Percentiles rank a stretch among this genome's conserved stretches.
phyloP scores from a whole-genome alignment of 164 flowering plant species.

The Euptelea pleiosperma region DNA sequence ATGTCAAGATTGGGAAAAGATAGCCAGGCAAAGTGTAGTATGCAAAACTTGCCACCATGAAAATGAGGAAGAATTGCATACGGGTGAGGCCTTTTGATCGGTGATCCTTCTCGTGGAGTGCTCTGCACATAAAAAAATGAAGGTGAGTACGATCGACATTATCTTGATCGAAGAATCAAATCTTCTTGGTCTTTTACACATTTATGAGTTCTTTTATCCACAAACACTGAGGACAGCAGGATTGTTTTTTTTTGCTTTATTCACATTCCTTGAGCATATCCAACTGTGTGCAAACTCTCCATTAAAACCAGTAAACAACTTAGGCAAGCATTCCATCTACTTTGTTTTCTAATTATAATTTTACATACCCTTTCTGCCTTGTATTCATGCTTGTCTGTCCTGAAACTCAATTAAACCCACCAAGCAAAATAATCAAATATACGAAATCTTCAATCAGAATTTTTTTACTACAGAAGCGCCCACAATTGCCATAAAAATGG shows the following conservation, averaged over 20 bases:
- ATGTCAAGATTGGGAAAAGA: constrained; percentile 74
- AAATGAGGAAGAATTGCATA: constrained; percentile 77
- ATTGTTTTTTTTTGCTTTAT: not conserved
- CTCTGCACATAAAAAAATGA: constrained; percentile 40
- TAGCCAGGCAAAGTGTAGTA: constrained; percentile 91
- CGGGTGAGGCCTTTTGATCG: constrained; percentile 57
- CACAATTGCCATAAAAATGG: too few species aligned
- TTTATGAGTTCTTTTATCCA: too few species aligned
- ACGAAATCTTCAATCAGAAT: too few species aligned
- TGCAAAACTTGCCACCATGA: constrained; percentile 64
- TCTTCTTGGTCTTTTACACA: too few species aligned
- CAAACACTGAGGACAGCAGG: too few species aligned
- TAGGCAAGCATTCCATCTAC: not conserved
- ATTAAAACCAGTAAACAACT: constrained; percentile 9
- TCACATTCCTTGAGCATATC: not conserved
- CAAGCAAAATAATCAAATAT: too few species aligned
- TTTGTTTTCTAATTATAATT: too few species aligned
- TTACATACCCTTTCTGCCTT: too few species aligned
- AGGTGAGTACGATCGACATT: not conserved
- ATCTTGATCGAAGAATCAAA: not conserved
- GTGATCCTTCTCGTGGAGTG: constrained; percentile 81
- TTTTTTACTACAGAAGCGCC: too few species aligned
- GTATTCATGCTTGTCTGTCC: too few species aligned
- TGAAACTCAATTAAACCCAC: too few species aligned
- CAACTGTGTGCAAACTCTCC: constrained; percentile 10